Conservation (phyloP, 257 asterid species). For the Paulownia fortunei region DNA sequence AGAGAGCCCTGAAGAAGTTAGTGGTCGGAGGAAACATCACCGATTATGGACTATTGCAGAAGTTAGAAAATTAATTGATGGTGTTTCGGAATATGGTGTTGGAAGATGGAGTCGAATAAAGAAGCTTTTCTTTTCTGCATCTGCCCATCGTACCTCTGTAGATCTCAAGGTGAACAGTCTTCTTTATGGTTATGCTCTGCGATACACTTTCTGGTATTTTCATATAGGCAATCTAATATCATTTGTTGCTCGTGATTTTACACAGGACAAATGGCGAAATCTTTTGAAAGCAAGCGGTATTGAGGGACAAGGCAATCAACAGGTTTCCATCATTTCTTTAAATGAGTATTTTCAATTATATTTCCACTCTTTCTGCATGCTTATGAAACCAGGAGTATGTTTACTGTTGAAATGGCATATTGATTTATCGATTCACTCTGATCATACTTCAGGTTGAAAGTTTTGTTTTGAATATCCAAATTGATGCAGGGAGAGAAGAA, state of each 20-base stretch:
- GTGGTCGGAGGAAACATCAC: constrained; percentile 82
- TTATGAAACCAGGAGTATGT: background rate
- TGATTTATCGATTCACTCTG: background rate
- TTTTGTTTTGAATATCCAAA: background rate
- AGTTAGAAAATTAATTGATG: constrained; percentile 81
- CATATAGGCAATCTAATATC: background rate
- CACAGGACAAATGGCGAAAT: constrained; percentile 98
- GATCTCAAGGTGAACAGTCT: constrained; percentile 79
- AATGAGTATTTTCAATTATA: background rate
- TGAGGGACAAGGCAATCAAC: constrained; percentile 57
- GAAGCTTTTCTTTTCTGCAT: constrained; percentile 71
- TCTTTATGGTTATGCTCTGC: background rate
- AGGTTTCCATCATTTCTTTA: constrained; percentile 42
- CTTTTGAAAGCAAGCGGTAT: constrained; percentile 89
- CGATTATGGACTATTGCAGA: constrained; percentile 86
- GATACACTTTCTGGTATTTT: background rate
- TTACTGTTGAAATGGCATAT: background rate
- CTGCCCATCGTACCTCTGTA: constrained; percentile 88
- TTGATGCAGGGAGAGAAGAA: constrained; percentile 73
- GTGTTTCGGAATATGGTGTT: constrained; percentile 88
- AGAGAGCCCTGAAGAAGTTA: constrained; percentile 49
- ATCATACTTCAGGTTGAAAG: no score
- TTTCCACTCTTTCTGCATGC: no score
- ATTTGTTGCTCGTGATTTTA: constrained; percentile 27
- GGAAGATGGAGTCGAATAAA: constrained; percentile 96